Evolutionary conservation across 2,329 filamentous ascomycete species (phyloP).

Genomic region (Sarocladiaceae sp.): DNA sequence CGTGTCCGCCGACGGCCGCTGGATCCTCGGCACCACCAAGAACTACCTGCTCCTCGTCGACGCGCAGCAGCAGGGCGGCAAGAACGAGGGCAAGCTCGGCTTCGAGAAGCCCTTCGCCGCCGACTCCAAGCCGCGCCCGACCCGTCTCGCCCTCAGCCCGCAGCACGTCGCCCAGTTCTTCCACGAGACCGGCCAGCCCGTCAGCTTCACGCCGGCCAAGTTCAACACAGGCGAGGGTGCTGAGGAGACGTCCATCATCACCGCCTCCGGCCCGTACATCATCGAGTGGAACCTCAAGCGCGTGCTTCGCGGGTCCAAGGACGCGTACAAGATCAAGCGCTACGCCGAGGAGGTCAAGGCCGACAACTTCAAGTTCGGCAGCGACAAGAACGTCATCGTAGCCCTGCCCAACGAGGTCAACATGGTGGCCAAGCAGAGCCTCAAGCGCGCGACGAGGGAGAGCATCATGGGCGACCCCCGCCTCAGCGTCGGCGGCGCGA

Average conservation of each 20-base stretch:
- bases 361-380: conserved; percentile 96
- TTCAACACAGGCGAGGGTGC: conserved; percentile 86
- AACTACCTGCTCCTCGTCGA: conserved; percentile 96
- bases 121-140: conserved; percentile 88
- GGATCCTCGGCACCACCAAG: conserved; percentile 89
- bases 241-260: conserved; percentile 91
- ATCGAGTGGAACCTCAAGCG: conserved; percentile 96
- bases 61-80: conserved; percentile 82
- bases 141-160: conserved; percentile 82
- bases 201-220: conserved; percentile 85
- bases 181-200: conserved; percentile 83
- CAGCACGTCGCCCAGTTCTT: conserved; percentile 96
- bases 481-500: conserved; percentile 42
- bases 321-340: conserved; percentile 93
- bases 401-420: conserved; percentile 96
- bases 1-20: conserved; percentile 90
- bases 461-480: conserved; percentile 70
- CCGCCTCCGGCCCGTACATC: conserved; percentile 93
- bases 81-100: conserved; percentile 96
- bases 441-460: conserved; percentile 86
- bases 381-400: conserved; percentile 97
- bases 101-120: conserved; percentile 93
- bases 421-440: conserved; percentile 84
- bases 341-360: conserved; percentile 95
- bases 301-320: conserved; percentile 73